phyloP scores from a whole-genome alignment of 148 eudicot species.

The Simmondsia chinensis region DNA sequence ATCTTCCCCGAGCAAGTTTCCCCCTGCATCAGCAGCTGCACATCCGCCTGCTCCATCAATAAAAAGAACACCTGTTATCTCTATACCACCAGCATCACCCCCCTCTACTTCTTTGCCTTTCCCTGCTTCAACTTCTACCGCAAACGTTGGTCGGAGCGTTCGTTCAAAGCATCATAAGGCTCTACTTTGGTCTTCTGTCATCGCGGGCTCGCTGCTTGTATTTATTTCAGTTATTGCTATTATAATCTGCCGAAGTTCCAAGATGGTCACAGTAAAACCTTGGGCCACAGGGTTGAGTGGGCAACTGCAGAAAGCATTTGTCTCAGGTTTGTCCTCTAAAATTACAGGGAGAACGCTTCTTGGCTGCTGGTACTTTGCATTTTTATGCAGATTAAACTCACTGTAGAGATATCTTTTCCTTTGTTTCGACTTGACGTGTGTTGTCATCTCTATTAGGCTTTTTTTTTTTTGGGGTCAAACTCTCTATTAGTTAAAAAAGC shows the following conservation, averaged over 20 bases:
- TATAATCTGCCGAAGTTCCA: conserved; percentile 33
- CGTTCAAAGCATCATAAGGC: conserved; percentile 15
- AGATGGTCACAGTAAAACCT: conserved; percentile 57
- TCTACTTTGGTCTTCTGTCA: conserved; percentile 22
- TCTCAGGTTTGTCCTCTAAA: conserved; percentile 37
- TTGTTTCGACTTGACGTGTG: no score
- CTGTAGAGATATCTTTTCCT: no score
- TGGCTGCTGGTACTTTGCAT: neutral
- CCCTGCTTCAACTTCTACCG: conserved; percentile 17
- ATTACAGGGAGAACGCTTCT: no score
- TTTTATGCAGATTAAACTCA: neutral
- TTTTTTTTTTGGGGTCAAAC: no score
- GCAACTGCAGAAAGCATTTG: conserved; percentile 81
- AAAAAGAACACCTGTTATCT: conserved; percentile 9
- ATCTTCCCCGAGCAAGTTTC: conserved; percentile 6
- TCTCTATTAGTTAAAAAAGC: no score
- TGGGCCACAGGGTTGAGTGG: conserved; percentile 90
- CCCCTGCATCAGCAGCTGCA: conserved; percentile 18
- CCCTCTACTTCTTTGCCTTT: conserved; percentile 19
- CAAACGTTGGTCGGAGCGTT: neutral
- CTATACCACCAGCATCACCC: conserved; percentile 7
- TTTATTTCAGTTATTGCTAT: conserved; percentile 23
- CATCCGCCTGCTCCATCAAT: no score
- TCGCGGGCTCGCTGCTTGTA: conserved; percentile 31
- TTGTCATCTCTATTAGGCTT: no score